Conservation (phyloP, 225 moss, liverwort and hornwort species). For the Lunularia cruciata region DNA sequence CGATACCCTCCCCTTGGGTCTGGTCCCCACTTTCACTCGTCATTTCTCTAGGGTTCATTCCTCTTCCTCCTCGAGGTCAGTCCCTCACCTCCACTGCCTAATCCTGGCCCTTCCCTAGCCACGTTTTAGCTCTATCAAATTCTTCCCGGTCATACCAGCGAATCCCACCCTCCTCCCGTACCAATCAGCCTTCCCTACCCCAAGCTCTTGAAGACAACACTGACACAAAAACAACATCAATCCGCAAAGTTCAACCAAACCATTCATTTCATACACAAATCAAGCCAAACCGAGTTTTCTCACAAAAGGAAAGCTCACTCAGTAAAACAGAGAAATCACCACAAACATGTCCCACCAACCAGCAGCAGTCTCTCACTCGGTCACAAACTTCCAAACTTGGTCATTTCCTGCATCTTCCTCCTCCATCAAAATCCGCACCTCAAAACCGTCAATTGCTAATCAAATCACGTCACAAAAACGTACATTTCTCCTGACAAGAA, state of each 20-base stretch:
- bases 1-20: conserved; percentile 27
- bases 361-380: no score
- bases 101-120: not conserved
- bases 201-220: not conserved
- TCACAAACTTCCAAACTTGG: no score
- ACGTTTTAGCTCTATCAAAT: not conserved
- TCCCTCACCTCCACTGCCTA: not conserved
- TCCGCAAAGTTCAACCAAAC: not conserved
- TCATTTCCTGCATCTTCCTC: no score
- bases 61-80: not conserved
- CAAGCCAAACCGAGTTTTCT: not conserved
- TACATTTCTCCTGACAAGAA: no score
- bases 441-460: no score
- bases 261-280: not conserved
- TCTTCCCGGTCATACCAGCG: conserved; percentile 3
- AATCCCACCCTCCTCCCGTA: not conserved
- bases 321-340: not conserved
- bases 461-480: no score
- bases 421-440: no score
- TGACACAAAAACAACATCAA: not conserved
- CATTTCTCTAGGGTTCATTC: conserved; percentile 24
- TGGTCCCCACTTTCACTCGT: conserved; percentile 25
- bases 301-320: not conserved
- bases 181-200: not conserved
- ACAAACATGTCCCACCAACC: not conserved